phyloP scores from a whole-genome alignment of 2,329 filamentous ascomycete species.

The Colletotrichum sp. region DNA sequence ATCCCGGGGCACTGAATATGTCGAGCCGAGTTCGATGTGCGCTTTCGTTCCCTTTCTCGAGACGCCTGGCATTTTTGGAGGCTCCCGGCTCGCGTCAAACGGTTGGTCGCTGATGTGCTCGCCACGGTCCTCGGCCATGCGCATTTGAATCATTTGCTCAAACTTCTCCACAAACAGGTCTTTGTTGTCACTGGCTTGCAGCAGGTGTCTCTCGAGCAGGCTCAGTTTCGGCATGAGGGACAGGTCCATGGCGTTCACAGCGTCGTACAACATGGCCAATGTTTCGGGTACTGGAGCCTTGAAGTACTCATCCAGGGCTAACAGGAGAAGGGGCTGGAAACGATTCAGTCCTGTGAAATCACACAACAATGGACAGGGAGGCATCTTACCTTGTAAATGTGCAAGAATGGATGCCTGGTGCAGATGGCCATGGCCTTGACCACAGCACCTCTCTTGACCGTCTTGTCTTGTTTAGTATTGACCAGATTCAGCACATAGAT shows the following conservation, averaged over 20 bases:
- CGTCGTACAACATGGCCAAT: constrained; percentile 84
- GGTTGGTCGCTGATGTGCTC: constrained; percentile 46
- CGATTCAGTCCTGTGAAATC: neutral
- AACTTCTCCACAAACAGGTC: constrained; percentile 99
- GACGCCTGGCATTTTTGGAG: constrained; percentile 52
- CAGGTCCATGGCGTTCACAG: constrained; percentile 96
- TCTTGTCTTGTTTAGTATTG: constrained; percentile 96
- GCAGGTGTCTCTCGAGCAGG: constrained; percentile 80
- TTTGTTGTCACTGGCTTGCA: constrained; percentile 91
- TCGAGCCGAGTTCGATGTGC: constrained; percentile 61
- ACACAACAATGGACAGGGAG: neutral
- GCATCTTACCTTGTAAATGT: constrained; percentile 87
- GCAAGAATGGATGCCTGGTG: constrained; percentile 94
- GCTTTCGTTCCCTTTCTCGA: constrained; percentile 68
- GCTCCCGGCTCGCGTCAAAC: constrained; percentile 53
- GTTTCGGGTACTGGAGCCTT: constrained; percentile 89
- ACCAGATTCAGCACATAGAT: constrained; percentile 98
- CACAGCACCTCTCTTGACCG: constrained; percentile 88
- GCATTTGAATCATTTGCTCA: constrained; percentile 88
- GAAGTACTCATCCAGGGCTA: constrained; percentile 97
- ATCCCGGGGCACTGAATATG: constrained; percentile 83
- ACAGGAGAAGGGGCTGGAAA: constrained; percentile 77
- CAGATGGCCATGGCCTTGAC: constrained; percentile 99
- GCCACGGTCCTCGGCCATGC: constrained; percentile 69
- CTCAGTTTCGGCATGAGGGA: constrained; percentile 90